phyloP scores from a whole-genome alignment of 257 asterid genomes.

The Solanum pinnatisectum region DNA sequence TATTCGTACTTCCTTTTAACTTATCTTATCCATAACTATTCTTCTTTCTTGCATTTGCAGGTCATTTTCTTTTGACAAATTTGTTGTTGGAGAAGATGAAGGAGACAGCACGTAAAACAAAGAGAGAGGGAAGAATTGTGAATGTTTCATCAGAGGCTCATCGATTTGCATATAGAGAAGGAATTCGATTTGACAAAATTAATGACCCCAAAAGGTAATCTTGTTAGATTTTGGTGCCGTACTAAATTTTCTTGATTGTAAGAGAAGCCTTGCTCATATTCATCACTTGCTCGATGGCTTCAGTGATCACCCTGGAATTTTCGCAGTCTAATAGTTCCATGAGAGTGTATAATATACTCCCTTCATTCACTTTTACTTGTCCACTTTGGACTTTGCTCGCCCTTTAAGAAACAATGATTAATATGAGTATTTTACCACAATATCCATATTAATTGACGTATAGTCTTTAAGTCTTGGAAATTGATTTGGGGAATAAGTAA shows the following conservation, averaged over 20 bases:
- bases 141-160: slow-evolving; percentile 75
- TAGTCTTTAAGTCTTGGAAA: background rate
- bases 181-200: slow-evolving; percentile 55
- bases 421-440: background rate
- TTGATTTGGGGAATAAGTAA: background rate
- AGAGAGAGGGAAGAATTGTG: slow-evolving; percentile 83
- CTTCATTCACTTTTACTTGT: background rate
- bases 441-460: background rate
- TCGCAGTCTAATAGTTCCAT: background rate
- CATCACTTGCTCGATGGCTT: background rate
- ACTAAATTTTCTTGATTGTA: background rate
- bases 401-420: background rate
- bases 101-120: slow-evolving; percentile 46
- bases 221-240: background rate
- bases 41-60: slow-evolving; percentile 30
- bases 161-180: slow-evolving; percentile 38
- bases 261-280: background rate
- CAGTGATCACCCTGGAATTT: background rate
- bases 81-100: slow-evolving; percentile 73
- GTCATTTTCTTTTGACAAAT: slow-evolving; percentile 78
- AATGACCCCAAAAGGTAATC: slow-evolving; percentile 49
- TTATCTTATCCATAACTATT: background rate
- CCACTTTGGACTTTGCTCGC: background rate
- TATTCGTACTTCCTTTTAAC: background rate
- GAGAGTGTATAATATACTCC: background rate